These are phyloP conservation scores for Trichoderma sp. DNA, from an alignment of 2,329 filamentous ascomycete species.

Conservation along the genomic window DNA sequence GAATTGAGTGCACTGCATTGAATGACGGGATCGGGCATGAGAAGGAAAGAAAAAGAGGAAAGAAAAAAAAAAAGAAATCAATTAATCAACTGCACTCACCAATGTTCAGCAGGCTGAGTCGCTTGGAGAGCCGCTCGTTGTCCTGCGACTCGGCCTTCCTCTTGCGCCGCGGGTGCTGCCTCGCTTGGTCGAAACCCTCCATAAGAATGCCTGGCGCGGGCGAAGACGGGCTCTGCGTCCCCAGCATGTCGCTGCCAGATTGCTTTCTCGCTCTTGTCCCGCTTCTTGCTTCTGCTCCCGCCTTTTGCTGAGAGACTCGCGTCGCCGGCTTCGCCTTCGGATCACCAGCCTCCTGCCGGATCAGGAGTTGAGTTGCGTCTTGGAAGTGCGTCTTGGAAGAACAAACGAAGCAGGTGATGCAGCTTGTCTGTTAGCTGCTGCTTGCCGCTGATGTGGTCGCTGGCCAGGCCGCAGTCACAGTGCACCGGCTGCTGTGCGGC, in stretches of 20 bases:
- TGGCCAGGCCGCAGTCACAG: conserved; percentile 23
- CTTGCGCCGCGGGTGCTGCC: conserved; percentile 48
- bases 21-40: neutral
- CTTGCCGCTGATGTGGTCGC: conserved; percentile 18
- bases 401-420: neutral
- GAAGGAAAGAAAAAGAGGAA: neutral
- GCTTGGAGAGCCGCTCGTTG: conserved; percentile 80
- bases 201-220: conserved; percentile 26
- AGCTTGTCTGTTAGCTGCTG: neutral
- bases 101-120: conserved; percentile 79
- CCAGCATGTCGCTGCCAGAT: conserved; percentile 28
- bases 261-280: neutral
- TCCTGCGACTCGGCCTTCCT: conserved; percentile 63
- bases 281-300: neutral
- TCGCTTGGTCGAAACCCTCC: conserved; percentile 22
- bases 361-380: neutral
- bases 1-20: neutral
- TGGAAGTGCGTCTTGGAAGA: neutral
- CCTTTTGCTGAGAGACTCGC: conserved; percentile 17
- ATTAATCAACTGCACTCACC: conserved; percentile 54
- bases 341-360: neutral
- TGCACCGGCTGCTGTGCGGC: conserved; percentile 16
- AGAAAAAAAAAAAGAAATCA: neutral
- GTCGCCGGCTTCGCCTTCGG: neutral
- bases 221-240: conserved; percentile 29